phyloP scores from a whole-genome alignment of 1,284 basidiomycete species.

The Ganoderma meredithae region DNA sequence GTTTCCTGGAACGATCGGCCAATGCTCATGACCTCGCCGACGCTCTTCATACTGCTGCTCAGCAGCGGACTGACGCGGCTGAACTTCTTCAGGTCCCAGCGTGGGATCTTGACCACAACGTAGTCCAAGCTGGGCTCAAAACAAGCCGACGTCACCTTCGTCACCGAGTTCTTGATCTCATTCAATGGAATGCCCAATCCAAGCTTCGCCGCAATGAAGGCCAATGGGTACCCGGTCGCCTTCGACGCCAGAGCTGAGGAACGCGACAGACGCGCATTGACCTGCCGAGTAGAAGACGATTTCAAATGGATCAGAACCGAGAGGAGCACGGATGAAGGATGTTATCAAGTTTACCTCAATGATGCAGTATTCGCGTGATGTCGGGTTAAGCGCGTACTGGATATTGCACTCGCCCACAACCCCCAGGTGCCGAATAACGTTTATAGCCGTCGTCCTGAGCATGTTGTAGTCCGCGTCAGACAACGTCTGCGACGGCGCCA shows the following conservation, averaged over 20 bases:
- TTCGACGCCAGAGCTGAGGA: constrained; percentile 98
- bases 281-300: constrained; percentile 50
- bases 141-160: constrained; percentile 95
- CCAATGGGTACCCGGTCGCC: constrained; percentile 97
- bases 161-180: constrained; percentile 97
- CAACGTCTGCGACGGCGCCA: constrained; percentile 97
- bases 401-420: constrained; percentile 99
- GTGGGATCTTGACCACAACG: constrained; percentile 97
- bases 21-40: constrained; percentile 99
- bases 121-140: constrained; percentile 99
- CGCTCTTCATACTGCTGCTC: constrained; percentile 98
- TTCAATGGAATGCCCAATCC: constrained; percentile 97
- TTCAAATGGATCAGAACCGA: neutral
- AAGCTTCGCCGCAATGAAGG: constrained; percentile 98
- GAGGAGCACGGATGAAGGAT: neutral
- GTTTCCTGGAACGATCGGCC: constrained; percentile 98
- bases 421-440: constrained; percentile 96
- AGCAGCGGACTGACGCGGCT: constrained; percentile 87
- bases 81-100: constrained; percentile 99
- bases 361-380: constrained; percentile 96
- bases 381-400: constrained; percentile 97
- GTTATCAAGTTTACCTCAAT: constrained; percentile 74
- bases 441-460: constrained; percentile 97
- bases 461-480: constrained; percentile 99
- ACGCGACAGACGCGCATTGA: constrained; percentile 98